These are phyloP conservation scores for Pittosporum tobira DNA, from an alignment of 129 eudicot genomes.

Conservation along the genomic window DNA sequence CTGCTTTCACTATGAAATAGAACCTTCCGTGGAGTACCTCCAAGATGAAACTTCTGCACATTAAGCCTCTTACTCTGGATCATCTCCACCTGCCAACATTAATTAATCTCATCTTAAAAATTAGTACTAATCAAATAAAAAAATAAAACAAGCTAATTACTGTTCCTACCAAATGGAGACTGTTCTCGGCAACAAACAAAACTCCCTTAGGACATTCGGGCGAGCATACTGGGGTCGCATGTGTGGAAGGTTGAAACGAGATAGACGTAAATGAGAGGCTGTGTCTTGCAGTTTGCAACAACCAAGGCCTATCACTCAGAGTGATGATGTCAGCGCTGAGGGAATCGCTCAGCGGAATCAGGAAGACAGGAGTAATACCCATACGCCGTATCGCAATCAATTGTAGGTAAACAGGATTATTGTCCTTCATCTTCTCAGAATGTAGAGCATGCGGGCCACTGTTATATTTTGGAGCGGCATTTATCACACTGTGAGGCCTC, in stretches of 20 bases:
- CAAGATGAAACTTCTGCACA: slow-evolving; percentile 93
- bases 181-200: slow-evolving; percentile 77
- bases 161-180: slow-evolving; percentile 81
- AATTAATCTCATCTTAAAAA: not conserved
- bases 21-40: slow-evolving; percentile 91
- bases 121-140: not conserved
- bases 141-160: not conserved
- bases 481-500: slow-evolving; percentile 15
- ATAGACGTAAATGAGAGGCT: slow-evolving; percentile 85
- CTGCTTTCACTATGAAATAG: slow-evolving; percentile 81
- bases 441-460: slow-evolving; percentile 7
- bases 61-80: slow-evolving; percentile 78
- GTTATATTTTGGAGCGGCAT: slow-evolving; percentile 12
- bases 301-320: slow-evolving; percentile 98
- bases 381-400: slow-evolving; percentile 80
- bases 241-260: slow-evolving; percentile 90
- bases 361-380: slow-evolving; percentile 84
- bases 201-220: slow-evolving; percentile 88
- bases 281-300: slow-evolving; percentile 88
- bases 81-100: slow-evolving; percentile 75
- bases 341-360: slow-evolving; percentile 67
- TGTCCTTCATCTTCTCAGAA: slow-evolving; percentile 29
- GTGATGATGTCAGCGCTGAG: slow-evolving; percentile 78
- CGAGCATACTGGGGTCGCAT: slow-evolving; percentile 88
- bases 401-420: slow-evolving; percentile 50